Base-by-base conservation (phyloP, 129 eudicot species). In the Artemisia argyi region DNA sequence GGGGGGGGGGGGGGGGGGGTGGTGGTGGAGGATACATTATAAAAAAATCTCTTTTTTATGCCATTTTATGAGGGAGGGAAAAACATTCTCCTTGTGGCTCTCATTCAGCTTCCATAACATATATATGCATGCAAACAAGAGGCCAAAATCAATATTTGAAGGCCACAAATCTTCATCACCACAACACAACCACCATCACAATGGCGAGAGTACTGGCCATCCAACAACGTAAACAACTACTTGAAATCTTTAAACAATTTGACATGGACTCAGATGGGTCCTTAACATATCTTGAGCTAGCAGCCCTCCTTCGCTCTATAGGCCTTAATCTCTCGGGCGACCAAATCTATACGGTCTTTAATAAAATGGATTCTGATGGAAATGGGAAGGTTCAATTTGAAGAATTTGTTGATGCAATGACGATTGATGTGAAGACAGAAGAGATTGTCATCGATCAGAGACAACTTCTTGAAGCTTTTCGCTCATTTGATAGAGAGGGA, bases 251-350 rank as follows among this genome's bases (percentile, higher is more conserved):
- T 22, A 16, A 52, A 19, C 75, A 84, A 32, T 85, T 82, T 57
- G 82, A 85, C 79, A 85, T 79, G 86, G 89, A 82, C 61, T 55
- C 80, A 2, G 86, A 79, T 56, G 89, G 86, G 1, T 78, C 82
- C 80, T 78, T 85, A 14, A 81, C 86, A 44, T 78, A 54, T 46
- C 76, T 85, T 4, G 84, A 82, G 84, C 72, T 82, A 1, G 89
- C 89, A 22, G 89, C 89, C 56, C 81, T 82, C 63, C 69, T 85
- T 50, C 76, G 92, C 15, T 83, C 92, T 26, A 80, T 86, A 22
- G 92, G 88, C 60, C 77, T 86, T 56, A 83, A 76, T 51, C 86
- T 86, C 26, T 5, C 82, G 0, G 92, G 88, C 0, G 88, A 86
- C 8, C 88, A 86, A 61, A 76, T 86, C 74, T 75, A 83, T 20